Evolutionary conservation across 2,329 filamentous ascomycete genomes (phyloP), one percentile per base, ranked within the genome.

Genomic region (Talaromyces sp.): DNA sequence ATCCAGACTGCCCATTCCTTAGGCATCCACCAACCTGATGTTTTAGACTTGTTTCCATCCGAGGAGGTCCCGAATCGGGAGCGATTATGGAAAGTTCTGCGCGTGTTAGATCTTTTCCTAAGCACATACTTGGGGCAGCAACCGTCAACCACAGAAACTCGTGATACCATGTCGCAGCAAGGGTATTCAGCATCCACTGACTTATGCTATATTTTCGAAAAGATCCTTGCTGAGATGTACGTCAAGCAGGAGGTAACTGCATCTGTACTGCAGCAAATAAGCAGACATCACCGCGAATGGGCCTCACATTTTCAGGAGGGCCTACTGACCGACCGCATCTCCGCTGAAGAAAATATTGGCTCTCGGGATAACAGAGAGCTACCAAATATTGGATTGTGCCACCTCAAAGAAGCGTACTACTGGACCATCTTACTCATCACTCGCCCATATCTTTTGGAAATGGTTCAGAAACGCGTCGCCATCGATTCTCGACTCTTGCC

Each of bases 371-470:
- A 27, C 10, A 31, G n/a, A 50, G 13, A 16, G 10, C 27, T 50
- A 50, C 47, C 47, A 13, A 50, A 50, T 9, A 50, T 50, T 7
- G 47, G 47, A 50, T 14, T 27, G 47, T 50, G 47, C 27, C 47
- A 50, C 47, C 47, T 27, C 47, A 50, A 50, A 50, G 47, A 50
- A 50, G 47, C 47, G 27, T 50, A 27, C 47, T 50, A 50, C 47
- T 27, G 47, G 47, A 50, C 47, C n/a, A 50, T 50, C 47, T 27
- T 27, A 50, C 47, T 27, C 47, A 50, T 50, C 47, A 27, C 47
- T 50, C 47, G 47, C 27, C 47, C 47, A 31, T 50, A 50, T 50
- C 47, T 50, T 50, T 31, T 50, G 47, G 47, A 50, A 50, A 50
- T 50, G 47, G 47, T 50, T 22, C 47, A 50, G 47, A 50, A 14